A percentile compares a stretch with the other conserved stretches of the same genome.
phyloP scores from a whole-genome alignment of 2,329 filamentous ascomycete species.

The Fusarium nodosum region DNA sequence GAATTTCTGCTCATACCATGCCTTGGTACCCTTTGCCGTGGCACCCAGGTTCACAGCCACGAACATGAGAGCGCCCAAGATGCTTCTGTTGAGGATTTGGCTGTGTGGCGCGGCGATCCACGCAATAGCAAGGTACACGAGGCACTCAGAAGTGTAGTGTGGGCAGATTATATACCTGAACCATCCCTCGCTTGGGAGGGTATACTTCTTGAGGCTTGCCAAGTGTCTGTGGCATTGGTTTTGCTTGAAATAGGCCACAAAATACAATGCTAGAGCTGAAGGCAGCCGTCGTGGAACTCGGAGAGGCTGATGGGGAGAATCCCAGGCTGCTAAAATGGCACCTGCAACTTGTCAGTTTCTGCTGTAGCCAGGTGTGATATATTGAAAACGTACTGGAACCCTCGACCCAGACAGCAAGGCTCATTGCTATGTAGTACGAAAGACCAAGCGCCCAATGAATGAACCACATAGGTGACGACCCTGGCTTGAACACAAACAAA shows the following conservation, averaged over 20 bases:
- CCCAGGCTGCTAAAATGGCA: constrained; percentile 54
- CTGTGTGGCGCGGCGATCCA: constrained; percentile 79
- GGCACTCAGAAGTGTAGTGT: constrained; percentile 91
- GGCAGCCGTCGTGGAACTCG: constrained; percentile 47
- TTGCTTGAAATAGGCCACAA: constrained; percentile 79
- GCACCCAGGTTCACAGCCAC: constrained; percentile 83
- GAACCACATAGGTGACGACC: constrained; percentile 83
- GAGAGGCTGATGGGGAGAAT: constrained; percentile 32
- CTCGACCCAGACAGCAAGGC: constrained; percentile 87
- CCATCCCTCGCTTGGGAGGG: constrained; percentile 78
- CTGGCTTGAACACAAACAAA: constrained; percentile 70
- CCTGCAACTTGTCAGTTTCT: constrained; percentile 45
- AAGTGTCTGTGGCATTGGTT: constrained; percentile 80
- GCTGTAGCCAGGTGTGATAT: neutral
- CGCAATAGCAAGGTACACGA: constrained; percentile 85
- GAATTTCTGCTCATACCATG: constrained; percentile 85
- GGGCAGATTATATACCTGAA: constrained; percentile 84
- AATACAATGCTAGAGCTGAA: constrained; percentile 72
- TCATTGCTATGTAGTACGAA: constrained; percentile 80
- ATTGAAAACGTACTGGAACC: constrained; percentile 70
- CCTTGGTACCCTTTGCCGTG: constrained; percentile 81
- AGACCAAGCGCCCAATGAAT: constrained; percentile 86
- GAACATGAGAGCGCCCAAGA: constrained; percentile 78
- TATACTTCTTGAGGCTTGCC: constrained; percentile 82
- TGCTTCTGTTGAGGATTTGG: constrained; percentile 76